A percentile compares a stretch with the other conserved stretches of the same genome.
Evolutionary conservation across 495 filamentous ascomycete species (phyloP).

Genomic region (Hypoxylon trugodes): DNA sequence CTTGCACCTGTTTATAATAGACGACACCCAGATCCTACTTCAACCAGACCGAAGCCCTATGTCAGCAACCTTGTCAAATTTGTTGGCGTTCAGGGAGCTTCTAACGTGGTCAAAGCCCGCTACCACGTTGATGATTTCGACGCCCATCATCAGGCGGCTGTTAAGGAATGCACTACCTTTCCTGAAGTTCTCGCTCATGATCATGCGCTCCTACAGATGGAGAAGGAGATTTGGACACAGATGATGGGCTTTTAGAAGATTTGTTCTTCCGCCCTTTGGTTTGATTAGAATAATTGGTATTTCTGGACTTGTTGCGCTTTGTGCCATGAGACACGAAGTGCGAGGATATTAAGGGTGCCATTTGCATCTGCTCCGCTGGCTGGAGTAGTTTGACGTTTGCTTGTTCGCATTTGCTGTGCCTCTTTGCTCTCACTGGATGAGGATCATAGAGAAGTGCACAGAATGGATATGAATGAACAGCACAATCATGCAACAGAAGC

Average conservation of each 20-base stretch:
- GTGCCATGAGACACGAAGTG: too few relatives aligned
- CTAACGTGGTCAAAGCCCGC: not conserved
- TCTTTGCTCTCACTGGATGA: too few relatives aligned
- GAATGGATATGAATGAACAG: too few relatives aligned
- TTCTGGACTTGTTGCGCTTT: too few relatives aligned
- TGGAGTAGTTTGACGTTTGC: too few relatives aligned
- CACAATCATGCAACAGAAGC: too few relatives aligned
- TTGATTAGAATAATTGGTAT: not conserved
- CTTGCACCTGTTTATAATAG: too few relatives aligned
- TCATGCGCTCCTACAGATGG: conserved; percentile 4
- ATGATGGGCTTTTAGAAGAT: conserved; percentile 15
- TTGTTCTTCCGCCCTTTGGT: not conserved
- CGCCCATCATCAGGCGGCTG: not conserved
- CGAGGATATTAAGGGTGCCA: too few relatives aligned
- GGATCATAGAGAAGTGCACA: too few relatives aligned
- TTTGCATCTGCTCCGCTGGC: too few relatives aligned
- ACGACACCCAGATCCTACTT: not conserved
- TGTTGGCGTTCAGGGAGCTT: conserved; percentile 4
- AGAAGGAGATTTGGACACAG: conserved; percentile 22
- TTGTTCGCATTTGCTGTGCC: too few relatives aligned
- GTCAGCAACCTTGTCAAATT: conserved; percentile 7
- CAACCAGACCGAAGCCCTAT: not conserved
- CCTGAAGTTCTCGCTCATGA: not conserved
- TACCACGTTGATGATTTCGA: too few relatives aligned
- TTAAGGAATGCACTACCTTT: not conserved